A percentile compares a stretch with the other conserved stretches of the same genome.
phyloP scores from a whole-genome alignment of 2,329 filamentous ascomycete genomes.

The Trichoderma sp. region DNA sequence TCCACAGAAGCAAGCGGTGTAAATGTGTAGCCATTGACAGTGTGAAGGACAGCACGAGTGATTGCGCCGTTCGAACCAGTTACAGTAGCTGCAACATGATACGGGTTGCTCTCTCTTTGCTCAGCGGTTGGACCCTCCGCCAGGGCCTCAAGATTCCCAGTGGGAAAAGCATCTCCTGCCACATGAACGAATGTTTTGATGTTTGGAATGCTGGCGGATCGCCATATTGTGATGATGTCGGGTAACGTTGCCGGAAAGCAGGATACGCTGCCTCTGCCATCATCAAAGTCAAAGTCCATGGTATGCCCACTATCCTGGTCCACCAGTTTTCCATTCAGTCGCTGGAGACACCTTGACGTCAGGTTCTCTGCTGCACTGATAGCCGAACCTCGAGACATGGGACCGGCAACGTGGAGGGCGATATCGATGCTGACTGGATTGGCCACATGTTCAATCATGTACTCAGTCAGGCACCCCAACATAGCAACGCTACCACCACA shows the following conservation, averaged over 20 bases:
- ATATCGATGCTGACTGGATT: neutral
- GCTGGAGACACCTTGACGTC: neutral
- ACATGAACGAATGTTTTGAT: neutral
- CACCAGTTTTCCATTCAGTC: neutral
- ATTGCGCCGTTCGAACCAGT: neutral
- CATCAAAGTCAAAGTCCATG: neutral
- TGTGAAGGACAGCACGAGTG: neutral
- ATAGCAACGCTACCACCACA: neutral
- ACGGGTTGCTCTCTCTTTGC: neutral
- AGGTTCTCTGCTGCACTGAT: neutral
- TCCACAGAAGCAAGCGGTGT: neutral
- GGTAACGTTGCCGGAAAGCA: neutral
- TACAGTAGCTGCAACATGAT: neutral
- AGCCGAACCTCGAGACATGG: neutral
- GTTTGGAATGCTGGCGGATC: neutral
- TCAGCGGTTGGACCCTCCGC: neutral
- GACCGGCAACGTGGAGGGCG: neutral
- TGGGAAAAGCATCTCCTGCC: neutral
- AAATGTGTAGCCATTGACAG: neutral
- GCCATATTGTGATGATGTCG: neutral
- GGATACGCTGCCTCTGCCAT: neutral
- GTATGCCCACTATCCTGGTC: neutral
- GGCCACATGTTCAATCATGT: neutral
- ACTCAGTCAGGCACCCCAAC: neutral
- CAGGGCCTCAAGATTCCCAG: neutral